Base-by-base conservation (phyloP, 306 rosid species). In the Delonix regia region DNA sequence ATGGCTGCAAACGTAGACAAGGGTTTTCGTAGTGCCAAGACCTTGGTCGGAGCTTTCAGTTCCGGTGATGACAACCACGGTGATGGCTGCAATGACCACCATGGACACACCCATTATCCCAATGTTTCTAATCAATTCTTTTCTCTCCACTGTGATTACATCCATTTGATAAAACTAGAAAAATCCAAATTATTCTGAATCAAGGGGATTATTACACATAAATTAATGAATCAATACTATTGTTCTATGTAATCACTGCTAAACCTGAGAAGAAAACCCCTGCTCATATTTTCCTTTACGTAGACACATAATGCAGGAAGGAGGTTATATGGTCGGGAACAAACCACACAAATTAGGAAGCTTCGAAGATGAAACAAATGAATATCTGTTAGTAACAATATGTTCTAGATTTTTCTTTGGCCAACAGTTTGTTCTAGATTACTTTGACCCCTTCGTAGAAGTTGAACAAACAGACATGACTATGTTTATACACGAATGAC, bases 101-200 rank as follows among this genome's bases (percentile, higher is more conserved):
- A 81, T 64, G 5, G 85, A 67, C 25, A 51, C 60, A 62, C 71
- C 83, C 21, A 85, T 49, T 57, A 73, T 71, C n/a, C 44, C 42
- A 44, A 81, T 52, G 83, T 85, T 85, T 1, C 71, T 3, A 12
- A 34, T 19, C 66, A 61, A 21, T 8, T 44, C 69, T 1, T 72
- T 47, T 4, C 9, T 38, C 22, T 60, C 51, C 47, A 12, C 34
- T 28, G 63, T 64, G 9, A 38, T 73, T 24, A 25, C 71, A 1
- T 60, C 83, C 76, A 44, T 77, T 52, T 55, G 3, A 16, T 52
- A 36, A 14, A 1, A 48, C 18, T 34, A 48, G 0, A 7, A 75
- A 27, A 2, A 74, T 1, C 73, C 28, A 25, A 0, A 24, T 41
- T 11, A 33, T 56, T 25, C 65, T 74, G 45, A 42, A 72, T 19